Evolutionary conservation across 1,284 basidiomycete genomes (phyloP).

Genomic region (Ustilago nuda): DNA sequence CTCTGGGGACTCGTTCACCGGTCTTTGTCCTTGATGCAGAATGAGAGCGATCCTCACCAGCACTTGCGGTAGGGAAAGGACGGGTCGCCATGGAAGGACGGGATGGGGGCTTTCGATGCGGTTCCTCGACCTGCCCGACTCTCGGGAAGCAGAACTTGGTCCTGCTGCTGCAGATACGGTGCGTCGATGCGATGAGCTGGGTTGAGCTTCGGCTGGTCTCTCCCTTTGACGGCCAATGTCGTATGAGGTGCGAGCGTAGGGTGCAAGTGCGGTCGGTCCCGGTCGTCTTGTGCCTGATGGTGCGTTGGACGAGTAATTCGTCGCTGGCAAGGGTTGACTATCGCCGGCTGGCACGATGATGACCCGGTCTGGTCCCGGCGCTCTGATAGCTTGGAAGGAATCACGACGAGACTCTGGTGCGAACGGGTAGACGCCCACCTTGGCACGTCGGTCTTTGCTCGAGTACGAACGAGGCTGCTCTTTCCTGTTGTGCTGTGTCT

Average conservation of each 20-base stretch:
- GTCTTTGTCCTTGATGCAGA: conserved; percentile 1
- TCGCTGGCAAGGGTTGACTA: not conserved
- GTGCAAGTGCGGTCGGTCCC: conserved; percentile 7
- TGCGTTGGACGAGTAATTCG: conserved; percentile 2
- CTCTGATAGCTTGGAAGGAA: conserved; percentile 30
- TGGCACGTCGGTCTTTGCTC: conserved; percentile 13
- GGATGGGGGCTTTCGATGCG: conserved; percentile 10
- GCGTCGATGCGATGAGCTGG: conserved; percentile 11
- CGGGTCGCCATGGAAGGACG: conserved; percentile 9
- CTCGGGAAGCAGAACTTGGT: not conserved
- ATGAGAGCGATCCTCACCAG: conserved; percentile 14
- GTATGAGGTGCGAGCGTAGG: conserved; percentile 4
- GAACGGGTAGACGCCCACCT: conserved; percentile 15
- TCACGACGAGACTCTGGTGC: conserved; percentile 8
- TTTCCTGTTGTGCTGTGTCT: conserved; percentile 15
- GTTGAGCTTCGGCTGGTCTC: conserved; percentile 8
- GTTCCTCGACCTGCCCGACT: conserved; percentile 8
- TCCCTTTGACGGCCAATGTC: not conserved
- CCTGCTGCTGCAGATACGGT: conserved; percentile 1
- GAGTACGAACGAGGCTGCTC: conserved; percentile 13
- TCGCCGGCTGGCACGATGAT: conserved; percentile 17
- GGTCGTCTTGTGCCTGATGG: conserved; percentile 11
- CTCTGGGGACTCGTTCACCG: conserved; percentile 11
- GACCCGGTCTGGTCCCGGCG: conserved; percentile 27
- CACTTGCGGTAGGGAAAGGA: conserved; percentile 8